These are phyloP conservation scores for Anthracocystis panici-leucophaei DNA, from an alignment of 1,284 basidiomycete genomes.

Conservation along the genomic window DNA sequence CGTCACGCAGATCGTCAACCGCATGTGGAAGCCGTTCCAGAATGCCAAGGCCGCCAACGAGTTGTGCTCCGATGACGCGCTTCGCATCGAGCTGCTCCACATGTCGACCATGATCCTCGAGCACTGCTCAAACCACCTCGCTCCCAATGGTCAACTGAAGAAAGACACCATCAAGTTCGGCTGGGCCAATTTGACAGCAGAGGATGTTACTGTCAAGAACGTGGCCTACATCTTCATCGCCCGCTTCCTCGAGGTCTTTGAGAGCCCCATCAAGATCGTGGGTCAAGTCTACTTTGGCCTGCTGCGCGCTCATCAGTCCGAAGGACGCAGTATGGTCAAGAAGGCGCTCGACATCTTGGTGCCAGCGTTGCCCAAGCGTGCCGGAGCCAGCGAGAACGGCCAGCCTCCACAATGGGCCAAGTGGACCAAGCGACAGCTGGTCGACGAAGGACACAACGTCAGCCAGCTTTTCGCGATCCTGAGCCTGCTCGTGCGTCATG, in stretches of 20 bases:
- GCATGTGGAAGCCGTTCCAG: conserved; percentile 84
- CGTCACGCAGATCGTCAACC: conserved; percentile 78
- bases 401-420: conserved; percentile 88
- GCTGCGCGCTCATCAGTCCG: conserved; percentile 83
- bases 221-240: conserved; percentile 92
- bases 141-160: conserved; percentile 79
- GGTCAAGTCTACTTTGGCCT: conserved; percentile 93
- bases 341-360: conserved; percentile 93
- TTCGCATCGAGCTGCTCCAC: conserved; percentile 91
- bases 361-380: conserved; percentile 79
- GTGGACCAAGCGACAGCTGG: conserved; percentile 85
- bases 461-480: conserved; percentile 89
- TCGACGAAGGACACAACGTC: conserved; percentile 85
- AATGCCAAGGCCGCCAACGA: conserved; percentile 70
- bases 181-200: conserved; percentile 85
- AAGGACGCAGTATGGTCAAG: conserved; percentile 80
- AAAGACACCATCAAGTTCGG: conserved; percentile 97
- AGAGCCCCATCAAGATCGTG: conserved; percentile 92
- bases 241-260: conserved; percentile 92
- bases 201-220: conserved; percentile 93
- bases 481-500: conserved; percentile 90
- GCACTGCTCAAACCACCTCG: conserved; percentile 77
- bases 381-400: conserved; percentile 63
- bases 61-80: conserved; percentile 78
- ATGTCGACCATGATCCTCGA: conserved; percentile 91